These are phyloP conservation scores for Phytophthora cryptogea DNA, from an alignment of 352 stramenopile species.

Conservation along the genomic window DNA sequence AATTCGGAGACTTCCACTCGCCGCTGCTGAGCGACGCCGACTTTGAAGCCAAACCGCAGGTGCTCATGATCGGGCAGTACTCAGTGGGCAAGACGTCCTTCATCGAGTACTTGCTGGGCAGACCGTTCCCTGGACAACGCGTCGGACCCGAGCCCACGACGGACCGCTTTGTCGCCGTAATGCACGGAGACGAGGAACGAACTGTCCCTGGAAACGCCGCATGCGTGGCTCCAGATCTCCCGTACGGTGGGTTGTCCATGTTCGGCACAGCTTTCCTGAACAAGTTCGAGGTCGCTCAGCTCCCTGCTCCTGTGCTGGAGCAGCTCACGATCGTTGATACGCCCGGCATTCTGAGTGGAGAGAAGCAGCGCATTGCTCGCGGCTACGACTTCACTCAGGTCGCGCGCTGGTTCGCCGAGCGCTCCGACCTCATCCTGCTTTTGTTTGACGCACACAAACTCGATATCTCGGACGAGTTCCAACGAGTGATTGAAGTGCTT, in stretches of 20 bases:
- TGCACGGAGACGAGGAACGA: slow-evolving; percentile 96
- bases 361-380: slow-evolving; percentile 97
- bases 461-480: slow-evolving; percentile 99
- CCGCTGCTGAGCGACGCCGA: slow-evolving; percentile 93
- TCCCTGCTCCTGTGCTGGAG: slow-evolving; percentile 92
- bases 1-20: slow-evolving; percentile 94
- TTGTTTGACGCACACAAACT: slow-evolving; percentile 99
- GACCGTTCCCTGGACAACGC: slow-evolving; percentile 96
- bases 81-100: slow-evolving; percentile 99
- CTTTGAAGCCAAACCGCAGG: slow-evolving; percentile 97
- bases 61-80: slow-evolving; percentile 98
- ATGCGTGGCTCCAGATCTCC: slow-evolving; percentile 94
- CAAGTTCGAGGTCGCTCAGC: slow-evolving; percentile 96
- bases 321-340: slow-evolving; percentile 98
- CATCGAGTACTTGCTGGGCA: slow-evolving; percentile 95
- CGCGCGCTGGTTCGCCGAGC: slow-evolving; percentile 94
- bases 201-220: slow-evolving; percentile 98
- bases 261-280: slow-evolving; percentile 99
- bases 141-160: slow-evolving; percentile 99
- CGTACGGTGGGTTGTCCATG: slow-evolving; percentile 92
- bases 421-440: slow-evolving; percentile 97
- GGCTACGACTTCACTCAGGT: slow-evolving; percentile 97
- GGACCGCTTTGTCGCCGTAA: slow-evolving; percentile 97
- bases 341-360: slow-evolving; percentile 97
- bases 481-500: slow-evolving; percentile 96